Percentiles rank a stretch among this genome's conserved stretches.
Evolutionary conservation across 2,329 filamentous ascomycete genomes (phyloP).

Genomic region (Xylaria sp.): DNA sequence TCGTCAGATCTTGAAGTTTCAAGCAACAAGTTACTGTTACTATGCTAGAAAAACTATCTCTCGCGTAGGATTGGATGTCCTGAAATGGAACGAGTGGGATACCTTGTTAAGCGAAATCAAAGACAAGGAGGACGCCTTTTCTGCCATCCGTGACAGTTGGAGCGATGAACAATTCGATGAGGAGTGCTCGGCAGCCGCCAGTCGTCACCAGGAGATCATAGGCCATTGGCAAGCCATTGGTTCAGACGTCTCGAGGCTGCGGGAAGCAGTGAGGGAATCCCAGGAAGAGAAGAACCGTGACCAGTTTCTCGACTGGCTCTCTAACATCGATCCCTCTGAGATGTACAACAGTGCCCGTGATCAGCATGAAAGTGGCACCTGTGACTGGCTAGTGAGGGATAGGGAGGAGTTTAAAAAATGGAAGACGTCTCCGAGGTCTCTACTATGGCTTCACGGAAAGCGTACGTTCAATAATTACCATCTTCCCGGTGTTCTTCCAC

Average conservation of each 20-base stretch:
- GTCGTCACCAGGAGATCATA: conserved; percentile 7
- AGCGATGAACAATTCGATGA: conserved; percentile 1
- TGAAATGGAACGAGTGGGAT: conserved; percentile 23
- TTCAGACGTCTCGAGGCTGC: neutral
- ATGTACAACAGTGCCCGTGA: conserved; percentile 6
- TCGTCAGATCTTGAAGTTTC: conserved; percentile 15
- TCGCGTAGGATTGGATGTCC: neutral
- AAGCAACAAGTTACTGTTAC: conserved; percentile 16
- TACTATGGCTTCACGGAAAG: conserved; percentile 23
- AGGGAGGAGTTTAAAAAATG: conserved; percentile 9
- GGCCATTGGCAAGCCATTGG: conserved; percentile 1
- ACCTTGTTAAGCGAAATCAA: neutral
- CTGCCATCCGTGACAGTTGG: neutral
- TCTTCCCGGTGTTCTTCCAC: neutral
- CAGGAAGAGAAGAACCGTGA: neutral
- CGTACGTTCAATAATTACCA: neutral
- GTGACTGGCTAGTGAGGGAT: conserved; percentile 10
- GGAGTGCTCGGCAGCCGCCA: neutral
- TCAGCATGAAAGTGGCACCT: conserved; percentile 11
- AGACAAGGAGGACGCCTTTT: conserved; percentile 1
- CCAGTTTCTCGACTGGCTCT: conserved; percentile 9
- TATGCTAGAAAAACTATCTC: neutral
- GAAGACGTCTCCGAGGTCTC: conserved; percentile 5
- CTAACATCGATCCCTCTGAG: conserved; percentile 3
- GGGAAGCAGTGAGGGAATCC: neutral